Evolutionary conservation across 75 land plant species (phyloP).

Genomic region (Chamaecyparis obtusa): DNA sequence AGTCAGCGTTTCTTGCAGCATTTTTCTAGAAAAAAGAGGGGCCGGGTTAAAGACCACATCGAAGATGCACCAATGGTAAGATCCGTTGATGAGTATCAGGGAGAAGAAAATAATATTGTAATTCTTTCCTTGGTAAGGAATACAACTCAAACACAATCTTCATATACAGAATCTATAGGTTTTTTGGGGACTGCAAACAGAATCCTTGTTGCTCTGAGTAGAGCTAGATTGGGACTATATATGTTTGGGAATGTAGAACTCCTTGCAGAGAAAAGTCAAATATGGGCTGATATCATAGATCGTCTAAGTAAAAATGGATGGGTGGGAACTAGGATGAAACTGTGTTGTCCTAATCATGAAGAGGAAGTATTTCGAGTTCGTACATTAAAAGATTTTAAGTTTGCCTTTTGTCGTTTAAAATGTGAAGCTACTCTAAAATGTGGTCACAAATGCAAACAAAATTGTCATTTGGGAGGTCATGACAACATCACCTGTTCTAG

Average conservation of each 20-base stretch:
- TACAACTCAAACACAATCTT: background rate
- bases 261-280: conserved; percentile 24
- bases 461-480: conserved; percentile 34
- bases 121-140: conserved; percentile 41
- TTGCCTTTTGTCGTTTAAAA: conserved; percentile 11
- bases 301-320: conserved; percentile 5
- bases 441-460: conserved; percentile 25
- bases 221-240: conserved; percentile 32
- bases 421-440: conserved; percentile 22
- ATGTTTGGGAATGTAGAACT: conserved; percentile 31
- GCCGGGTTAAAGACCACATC: background rate
- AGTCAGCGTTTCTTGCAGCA: conserved; percentile 10
- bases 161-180: conserved; percentile 22
- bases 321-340: conserved; percentile 13
- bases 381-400: conserved; percentile 18
- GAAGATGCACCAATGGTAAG: conserved; percentile 16
- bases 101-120: conserved; percentile 37
- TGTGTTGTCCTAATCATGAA: conserved; percentile 24
- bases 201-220: conserved; percentile 28
- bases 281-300: conserved; percentile 20
- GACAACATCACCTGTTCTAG: conserved; percentile 8
- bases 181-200: conserved; percentile 24
- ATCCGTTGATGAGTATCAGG: conserved; percentile 35
- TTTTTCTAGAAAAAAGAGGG: conserved; percentile 6
- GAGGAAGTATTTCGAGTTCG: conserved; percentile 17